Base-by-base conservation (phyloP, 495 filamentous ascomycete genomes). In the Aspergillus conjunctus region DNA sequence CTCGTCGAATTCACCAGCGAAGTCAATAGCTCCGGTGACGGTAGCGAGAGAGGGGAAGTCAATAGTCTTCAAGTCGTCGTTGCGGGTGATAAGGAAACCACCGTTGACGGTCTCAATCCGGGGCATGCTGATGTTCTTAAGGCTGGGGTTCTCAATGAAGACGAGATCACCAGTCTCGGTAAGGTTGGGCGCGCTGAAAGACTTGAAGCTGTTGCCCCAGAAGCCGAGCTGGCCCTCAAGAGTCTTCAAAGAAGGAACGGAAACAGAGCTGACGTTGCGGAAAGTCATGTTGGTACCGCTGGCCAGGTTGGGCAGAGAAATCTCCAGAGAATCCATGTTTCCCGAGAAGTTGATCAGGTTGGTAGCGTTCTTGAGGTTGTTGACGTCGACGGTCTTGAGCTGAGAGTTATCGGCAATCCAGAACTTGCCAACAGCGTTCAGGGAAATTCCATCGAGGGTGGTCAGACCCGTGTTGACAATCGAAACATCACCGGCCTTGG, bases 1-100 rank as follows among this genome's bases (percentile, higher is more conserved):
- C 89, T 84, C 78, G 52, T 84, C 83, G 74, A 97, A 95, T 77
- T 84, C 87, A 68, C 94, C 94, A 67, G 85, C 86, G 76, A 97
- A 86, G 79, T 96, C 91, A 73, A 99, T 78, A 60, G 93, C 93
- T 76, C 93, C 94, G 62, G 81, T 83, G 48, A 98, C 83, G n/a
- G 71, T 80, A 60, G 81, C 66, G 21, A 98, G 81, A 45, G 77
- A 67, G 39, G 82, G 78, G 80, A 98, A 90, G 49, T 81, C 82
- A 32, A 97, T 81, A 59, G 73, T 68, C 53, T 64, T 59, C 12
- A 97, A 81, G 51, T 79, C 74, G 49, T 92, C 91, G 85, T 97
- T 97, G 82, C 95, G 95, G 71, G 88, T 87, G 68, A 98, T 85
- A 60, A 87, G 81, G 75, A 94, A 85, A 68, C 87, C 90, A 78